Evolutionary conservation across 805 yeast genomes (phyloP).

Genomic region (Wickerhamiella sergipiensis): DNA sequence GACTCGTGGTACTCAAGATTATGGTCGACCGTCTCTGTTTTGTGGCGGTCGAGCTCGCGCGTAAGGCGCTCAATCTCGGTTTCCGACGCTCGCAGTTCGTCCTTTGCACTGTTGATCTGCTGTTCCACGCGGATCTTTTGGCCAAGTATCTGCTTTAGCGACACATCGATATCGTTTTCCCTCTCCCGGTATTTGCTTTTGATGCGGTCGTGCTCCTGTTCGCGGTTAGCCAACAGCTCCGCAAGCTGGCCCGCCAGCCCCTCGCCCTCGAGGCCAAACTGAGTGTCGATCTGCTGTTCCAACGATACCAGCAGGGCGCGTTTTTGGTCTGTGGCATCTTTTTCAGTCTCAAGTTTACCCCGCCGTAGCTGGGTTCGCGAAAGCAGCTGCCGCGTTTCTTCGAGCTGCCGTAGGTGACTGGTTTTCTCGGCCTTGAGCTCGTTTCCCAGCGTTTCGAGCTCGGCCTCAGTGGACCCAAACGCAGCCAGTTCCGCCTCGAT

Average conservation of each 20-base stretch:
- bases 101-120: neutral
- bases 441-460: constrained; percentile 2
- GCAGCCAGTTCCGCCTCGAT: constrained; percentile 27
- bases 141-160: constrained; percentile 18
- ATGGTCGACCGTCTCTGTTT: neutral
- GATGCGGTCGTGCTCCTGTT: constrained; percentile 6
- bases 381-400: constrained; percentile 18
- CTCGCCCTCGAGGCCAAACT: constrained; percentile 1
- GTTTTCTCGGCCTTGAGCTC: constrained; percentile 5
- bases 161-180: constrained; percentile 19
- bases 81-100: constrained; percentile 4
- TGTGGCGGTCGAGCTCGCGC: neutral
- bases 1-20: neutral
- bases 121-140: constrained; percentile 17
- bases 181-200: constrained; percentile 18
- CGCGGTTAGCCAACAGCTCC: neutral
- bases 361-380: constrained; percentile 26
- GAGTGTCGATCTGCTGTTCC: constrained; percentile 2
- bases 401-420: constrained; percentile 8
- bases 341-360: constrained; percentile 33
- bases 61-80: constrained; percentile 2
- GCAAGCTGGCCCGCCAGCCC: neutral
- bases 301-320: constrained; percentile 9
- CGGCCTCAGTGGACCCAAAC: constrained; percentile 1
- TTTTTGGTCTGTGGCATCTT: constrained; percentile 11